Evolutionary conservation across 2,329 filamentous ascomycete genomes (phyloP), one percentile per base, ranked within the genome.

Genomic region (Domatiomyces catenatus): DNA sequence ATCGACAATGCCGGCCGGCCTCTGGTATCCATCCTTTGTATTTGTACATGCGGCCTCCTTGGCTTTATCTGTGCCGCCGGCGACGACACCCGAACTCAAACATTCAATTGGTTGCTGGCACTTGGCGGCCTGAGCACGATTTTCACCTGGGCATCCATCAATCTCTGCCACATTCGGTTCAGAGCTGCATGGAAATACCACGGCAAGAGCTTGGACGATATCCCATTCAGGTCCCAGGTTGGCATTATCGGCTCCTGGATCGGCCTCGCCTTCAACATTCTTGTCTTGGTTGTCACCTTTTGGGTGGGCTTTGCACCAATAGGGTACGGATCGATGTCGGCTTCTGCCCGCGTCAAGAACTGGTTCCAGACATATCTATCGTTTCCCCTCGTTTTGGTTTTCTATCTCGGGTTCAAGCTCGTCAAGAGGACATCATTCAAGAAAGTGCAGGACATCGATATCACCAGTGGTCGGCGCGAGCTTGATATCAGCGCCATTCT

Each of bases 101-200:
- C 82, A 15, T 81, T 83, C 49, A 71, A 75, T 56, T 83, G 80
- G 80, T 72, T 84, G 0, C 72, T 77, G 19, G 76, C 79, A 5
- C 66, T 83, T 12, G 81, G 79, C 2, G 80, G 76, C 49, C 71
- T 83, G 1, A 74, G 76, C 8, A 71, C 77, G 15, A 70, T 83
- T 39, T 83, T 82, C 63, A 76, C 78, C 10, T 84, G 79, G 79
- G 79, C 73, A 19, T 79, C 75, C 36, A 80, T 84, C 58, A 81
- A 77, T 18, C 82, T 81, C 73, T 42, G 83, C 20, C 89, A 95
- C 67, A 93, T 95, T 62, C 86, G 88, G 50, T 95, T 95, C 76
- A 86, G 89, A 56, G 69, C 70, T 22, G 86, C 81, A n/a, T 94
- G 87, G 86, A 73, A 71, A 44, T 62, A 69, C 10, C 77, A 81